Base-by-base conservation (phyloP, 345 rosid species). In the Aquilaria sinensis region DNA sequence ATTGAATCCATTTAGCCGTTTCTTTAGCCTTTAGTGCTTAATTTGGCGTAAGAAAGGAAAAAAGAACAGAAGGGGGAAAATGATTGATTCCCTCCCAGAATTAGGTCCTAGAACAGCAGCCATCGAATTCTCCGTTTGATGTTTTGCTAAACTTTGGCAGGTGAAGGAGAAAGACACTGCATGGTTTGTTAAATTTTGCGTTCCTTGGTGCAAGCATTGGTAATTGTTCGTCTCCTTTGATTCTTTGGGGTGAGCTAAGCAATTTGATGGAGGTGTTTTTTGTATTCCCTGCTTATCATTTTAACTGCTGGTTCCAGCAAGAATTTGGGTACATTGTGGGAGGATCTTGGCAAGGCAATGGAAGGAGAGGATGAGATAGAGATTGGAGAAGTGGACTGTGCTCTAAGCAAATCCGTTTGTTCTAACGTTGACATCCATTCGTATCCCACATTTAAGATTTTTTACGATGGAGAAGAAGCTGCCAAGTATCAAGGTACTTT, bases 131-230 rank as follows among this genome's bases (percentile, higher is more conserved):
- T 37, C 8, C 5, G 43, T 2, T 37, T 37, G 43, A 37, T 37
- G 43, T 37, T 37, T 37, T 23, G 23, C 43, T 37, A 9, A 37
- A 9, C 43, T 37, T 37, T 37, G 5, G 61, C 60, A 93, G 98
- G 81, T 90, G 68, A 94, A 94, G 83, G 99, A 94, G 81, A 94
- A 86, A 75, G 97, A 90, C 72, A 94, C 97, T 10, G 85, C 83
- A 0, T 94, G 97, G 99, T 90, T 94, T 65, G 95, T 94, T 57
- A 90, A 94, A 57, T 94, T 94, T 61, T 94, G 99, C 67, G 97
- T 94, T 57, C 96, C 97, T 32, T 90, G 99, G 99, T 94, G 97
- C 66, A 94, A 94, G 83, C 99, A 94, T 65, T 94, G 99, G 99
- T 94, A 77, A 83, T 47, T 57, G 12, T 23, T 53, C 57, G 6